These are phyloP conservation scores for Phaeolepiota aurea DNA, from an alignment of 768 basidiomycete species.

Conservation along the genomic window DNA sequence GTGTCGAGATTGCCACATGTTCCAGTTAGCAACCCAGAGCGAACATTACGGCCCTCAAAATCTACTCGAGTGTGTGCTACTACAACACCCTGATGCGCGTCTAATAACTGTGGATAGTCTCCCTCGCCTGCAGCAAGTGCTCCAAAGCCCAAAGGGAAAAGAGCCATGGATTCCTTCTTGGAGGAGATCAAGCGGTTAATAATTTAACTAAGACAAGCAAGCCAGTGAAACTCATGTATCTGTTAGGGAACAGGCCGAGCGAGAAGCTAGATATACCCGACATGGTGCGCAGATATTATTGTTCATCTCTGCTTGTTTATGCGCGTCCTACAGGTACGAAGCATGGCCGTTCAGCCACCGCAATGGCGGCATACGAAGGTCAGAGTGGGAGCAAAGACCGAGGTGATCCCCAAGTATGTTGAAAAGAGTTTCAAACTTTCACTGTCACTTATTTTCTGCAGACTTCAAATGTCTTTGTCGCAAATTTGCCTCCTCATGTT, in stretches of 20 bases:
- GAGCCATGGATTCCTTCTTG: conserved; percentile 93
- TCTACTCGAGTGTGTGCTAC: too few species aligned
- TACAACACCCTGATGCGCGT: too few species aligned
- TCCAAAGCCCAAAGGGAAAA: conserved; percentile 83
- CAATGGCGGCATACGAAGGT: conserved; percentile 90
- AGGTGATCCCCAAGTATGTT: conserved; percentile 74
- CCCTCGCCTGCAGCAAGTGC: conserved; percentile 48
- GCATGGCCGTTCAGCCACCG: conserved; percentile 78
- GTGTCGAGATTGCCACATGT: too few species aligned
- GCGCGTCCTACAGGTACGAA: conserved; percentile 24
- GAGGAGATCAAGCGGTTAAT: conserved; percentile 90
- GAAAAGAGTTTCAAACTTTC: background rate
- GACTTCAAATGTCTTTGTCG: conserved; percentile 96
- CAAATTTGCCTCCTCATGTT: conserved; percentile 82
- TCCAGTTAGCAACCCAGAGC: too few species aligned
- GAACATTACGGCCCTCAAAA: too few species aligned
- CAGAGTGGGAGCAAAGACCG: conserved; percentile 87
- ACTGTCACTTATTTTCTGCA: conserved; percentile 18
- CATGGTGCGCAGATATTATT: conserved; percentile 35
- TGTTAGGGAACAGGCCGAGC: conserved; percentile 80
- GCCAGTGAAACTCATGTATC: background rate
- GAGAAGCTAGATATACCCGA: conserved; percentile 78
- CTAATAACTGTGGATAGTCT: too few species aligned
- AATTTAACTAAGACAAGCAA: background rate
- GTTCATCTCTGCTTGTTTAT: background rate